Percentiles rank a stretch among this genome's conserved stretches.
These are phyloP conservation scores for Lodderomyces parapsilosis DNA, from an alignment of 1,139 yeast genomes.

Conservation along the genomic window DNA sequence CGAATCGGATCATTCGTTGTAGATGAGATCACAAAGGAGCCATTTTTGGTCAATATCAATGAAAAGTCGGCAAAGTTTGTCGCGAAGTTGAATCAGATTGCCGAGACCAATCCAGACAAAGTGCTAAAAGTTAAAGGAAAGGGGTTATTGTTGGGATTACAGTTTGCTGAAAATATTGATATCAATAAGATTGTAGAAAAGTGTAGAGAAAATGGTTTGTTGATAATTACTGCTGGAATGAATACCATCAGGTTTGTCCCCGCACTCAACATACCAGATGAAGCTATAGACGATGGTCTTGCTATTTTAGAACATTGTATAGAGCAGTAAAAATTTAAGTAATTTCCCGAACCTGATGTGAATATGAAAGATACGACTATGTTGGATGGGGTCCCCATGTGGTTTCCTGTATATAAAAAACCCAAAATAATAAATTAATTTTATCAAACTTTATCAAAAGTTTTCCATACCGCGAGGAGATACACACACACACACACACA, in stretches of 20 bases:
- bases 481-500: too few relatives aligned
- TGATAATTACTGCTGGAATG: conserved; percentile 87
- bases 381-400: too few relatives aligned
- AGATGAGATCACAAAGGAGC: conserved; percentile 58
- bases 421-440: not conserved
- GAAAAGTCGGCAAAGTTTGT: conserved; percentile 56
- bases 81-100: conserved; percentile 50
- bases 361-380: too few relatives aligned
- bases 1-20: conserved; percentile 78
- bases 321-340: not conserved
- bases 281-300: conserved; percentile 67
- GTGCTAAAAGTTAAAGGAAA: conserved; percentile 77
- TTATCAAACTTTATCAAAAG: too few relatives aligned
- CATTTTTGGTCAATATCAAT: conserved; percentile 59
- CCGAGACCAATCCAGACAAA: conserved; percentile 50
- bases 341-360: too few relatives aligned
- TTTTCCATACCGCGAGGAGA: too few relatives aligned
- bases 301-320: conserved; percentile 48
- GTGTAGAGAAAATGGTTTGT: conserved; percentile 76
- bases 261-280: conserved; percentile 78
- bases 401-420: not conserved
- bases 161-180: conserved; percentile 56
- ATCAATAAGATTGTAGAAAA: conserved; percentile 64
- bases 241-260: conserved; percentile 91
- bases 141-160: conserved; percentile 83